These are phyloP conservation scores for Leccinellum albellum DNA, from an alignment of 768 basidiomycete species.

Conservation along the genomic window DNA sequence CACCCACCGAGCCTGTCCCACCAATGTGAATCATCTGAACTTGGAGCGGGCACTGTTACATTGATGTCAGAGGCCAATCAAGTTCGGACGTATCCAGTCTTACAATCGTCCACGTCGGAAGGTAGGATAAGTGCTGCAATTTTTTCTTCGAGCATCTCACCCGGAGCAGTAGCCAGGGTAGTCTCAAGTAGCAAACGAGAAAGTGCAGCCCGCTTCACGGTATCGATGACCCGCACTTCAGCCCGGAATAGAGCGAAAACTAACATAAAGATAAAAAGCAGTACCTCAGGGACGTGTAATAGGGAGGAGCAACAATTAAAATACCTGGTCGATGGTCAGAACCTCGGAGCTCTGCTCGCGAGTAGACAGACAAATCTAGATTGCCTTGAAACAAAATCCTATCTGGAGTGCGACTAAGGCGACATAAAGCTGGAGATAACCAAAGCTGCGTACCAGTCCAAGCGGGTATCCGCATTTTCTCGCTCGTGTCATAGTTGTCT, in stretches of 20 bases:
- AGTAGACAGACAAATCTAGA: slow-evolving; percentile 75
- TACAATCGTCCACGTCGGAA: slow-evolving; percentile 35
- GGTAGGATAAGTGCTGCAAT: slow-evolving; percentile 55
- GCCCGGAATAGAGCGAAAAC: slow-evolving; percentile 85
- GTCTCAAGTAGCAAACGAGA: slow-evolving; percentile 65
- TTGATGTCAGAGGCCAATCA: slow-evolving; percentile 2
- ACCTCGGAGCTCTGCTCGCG: slow-evolving; percentile 78
- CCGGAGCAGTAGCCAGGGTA: slow-evolving; percentile 57
- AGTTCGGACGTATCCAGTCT: neutral
- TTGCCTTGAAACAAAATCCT: slow-evolving; percentile 86
- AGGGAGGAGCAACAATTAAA: slow-evolving; percentile 4
- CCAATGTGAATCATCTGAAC: slow-evolving; percentile 73
- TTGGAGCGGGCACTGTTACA: slow-evolving; percentile 74
- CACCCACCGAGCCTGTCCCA: slow-evolving; percentile 68
- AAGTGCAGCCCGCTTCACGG: slow-evolving; percentile 65
- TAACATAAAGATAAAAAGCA: slow-evolving; percentile 24
- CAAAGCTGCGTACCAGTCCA: slow-evolving; percentile 77
- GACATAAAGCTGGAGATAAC: neutral
- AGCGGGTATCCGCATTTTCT: slow-evolving; percentile 93
- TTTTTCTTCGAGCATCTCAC: slow-evolving; percentile 70
- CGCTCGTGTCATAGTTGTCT: slow-evolving; percentile 89
- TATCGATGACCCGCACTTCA: slow-evolving; percentile 75
- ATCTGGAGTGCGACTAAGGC: slow-evolving; percentile 48
- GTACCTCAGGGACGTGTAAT: neutral
- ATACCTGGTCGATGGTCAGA: slow-evolving; percentile 94